These are phyloP conservation scores for Pseudozyma thailandica DNA, from an alignment of 1,284 basidiomycete species.

Conservation along the genomic window DNA sequence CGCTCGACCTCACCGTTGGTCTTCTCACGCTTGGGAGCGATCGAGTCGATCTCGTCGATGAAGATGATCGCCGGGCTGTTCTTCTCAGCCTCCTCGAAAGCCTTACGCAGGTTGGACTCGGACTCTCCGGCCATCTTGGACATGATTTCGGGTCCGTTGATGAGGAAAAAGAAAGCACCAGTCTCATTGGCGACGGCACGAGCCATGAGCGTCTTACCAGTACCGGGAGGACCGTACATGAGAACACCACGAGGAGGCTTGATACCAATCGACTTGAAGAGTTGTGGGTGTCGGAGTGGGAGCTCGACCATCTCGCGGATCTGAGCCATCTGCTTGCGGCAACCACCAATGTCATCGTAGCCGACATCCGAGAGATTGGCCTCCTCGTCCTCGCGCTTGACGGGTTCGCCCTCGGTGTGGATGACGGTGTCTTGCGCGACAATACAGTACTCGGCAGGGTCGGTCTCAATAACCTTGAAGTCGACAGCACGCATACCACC, in stretches of 20 bases:
- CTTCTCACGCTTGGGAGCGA: slow-evolving; percentile 99
- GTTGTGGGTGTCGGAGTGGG: slow-evolving; percentile 95
- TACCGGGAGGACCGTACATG: slow-evolving; percentile 68
- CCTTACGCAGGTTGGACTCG: slow-evolving; percentile 95
- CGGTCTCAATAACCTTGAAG: slow-evolving; percentile 94
- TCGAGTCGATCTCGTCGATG: slow-evolving; percentile 98
- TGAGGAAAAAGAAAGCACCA: slow-evolving; percentile 99
- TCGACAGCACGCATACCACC: slow-evolving; percentile 82
- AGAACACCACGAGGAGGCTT: slow-evolving; percentile 84
- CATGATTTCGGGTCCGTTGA: slow-evolving; percentile 99
- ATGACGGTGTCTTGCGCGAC: slow-evolving; percentile 97
- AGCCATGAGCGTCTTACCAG: slow-evolving; percentile 78
- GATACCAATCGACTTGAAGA: slow-evolving; percentile 99
- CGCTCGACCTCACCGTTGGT: slow-evolving; percentile 99
- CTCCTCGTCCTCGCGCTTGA: slow-evolving; percentile 99
- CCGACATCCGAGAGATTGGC: slow-evolving; percentile 95
- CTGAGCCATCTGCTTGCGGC: slow-evolving; percentile 98
- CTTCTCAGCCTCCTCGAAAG: slow-evolving; percentile 99
- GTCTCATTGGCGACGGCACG: slow-evolving; percentile 99
- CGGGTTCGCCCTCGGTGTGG: slow-evolving; percentile 96
- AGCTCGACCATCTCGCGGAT: slow-evolving; percentile 99
- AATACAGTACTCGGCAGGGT: slow-evolving; percentile 94
- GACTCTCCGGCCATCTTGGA: slow-evolving; percentile 99
- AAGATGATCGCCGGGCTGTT: slow-evolving; percentile 99
- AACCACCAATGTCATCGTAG: slow-evolving; percentile 99